Evolutionary conservation across 257 asterid species (phyloP), one percentile per base, ranked within the genome.

Genomic region (Solanum gandarillasii): DNA sequence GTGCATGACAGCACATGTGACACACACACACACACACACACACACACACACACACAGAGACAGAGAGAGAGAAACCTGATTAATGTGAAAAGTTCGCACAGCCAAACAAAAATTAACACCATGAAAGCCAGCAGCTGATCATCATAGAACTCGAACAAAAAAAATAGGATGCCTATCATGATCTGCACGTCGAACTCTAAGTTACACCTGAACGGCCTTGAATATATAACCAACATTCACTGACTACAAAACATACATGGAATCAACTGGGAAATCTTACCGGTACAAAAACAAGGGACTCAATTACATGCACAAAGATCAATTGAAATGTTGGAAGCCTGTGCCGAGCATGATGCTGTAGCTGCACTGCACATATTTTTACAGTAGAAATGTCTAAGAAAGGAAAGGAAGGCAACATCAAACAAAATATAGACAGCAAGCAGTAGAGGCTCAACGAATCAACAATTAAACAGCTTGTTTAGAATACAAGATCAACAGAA

Each of bases 261-360:
- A 43, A 72, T 86, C 43, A 83, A 83, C 14, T 55, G 68, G 31
- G 43, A 86, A 46, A 39, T 65, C 96, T 94, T 88, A 97, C 99
- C 92, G 99, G 99, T 58, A 97, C 99, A 85, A 97, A 97, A 88
- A 97, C 99, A 87, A 97, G 99, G 88, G 99, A 97, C 89, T 97
- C 99, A 62, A 97, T 94, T 83, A 97, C 99, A 89, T 97, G 99
- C 90, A 97, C 99, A 88, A 97, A 97, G 89, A 97, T 97, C 94
- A 97, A 91, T 83, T 97, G 99, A 92, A 97, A 97, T 67, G 99
- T 97, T 88, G 99, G 99, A 92, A 97, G 99, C 92, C 98, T 92
- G 89, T 96, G 99, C 16, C 96, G 98, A 89, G 99, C 99, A 94
- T 97, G 99, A 92, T 97, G 99, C 92, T 97, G 99, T 90, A 97